Evolutionary conservation across 768 basidiomycete genomes (phyloP).

Genomic region (Agrocybe praecox): DNA sequence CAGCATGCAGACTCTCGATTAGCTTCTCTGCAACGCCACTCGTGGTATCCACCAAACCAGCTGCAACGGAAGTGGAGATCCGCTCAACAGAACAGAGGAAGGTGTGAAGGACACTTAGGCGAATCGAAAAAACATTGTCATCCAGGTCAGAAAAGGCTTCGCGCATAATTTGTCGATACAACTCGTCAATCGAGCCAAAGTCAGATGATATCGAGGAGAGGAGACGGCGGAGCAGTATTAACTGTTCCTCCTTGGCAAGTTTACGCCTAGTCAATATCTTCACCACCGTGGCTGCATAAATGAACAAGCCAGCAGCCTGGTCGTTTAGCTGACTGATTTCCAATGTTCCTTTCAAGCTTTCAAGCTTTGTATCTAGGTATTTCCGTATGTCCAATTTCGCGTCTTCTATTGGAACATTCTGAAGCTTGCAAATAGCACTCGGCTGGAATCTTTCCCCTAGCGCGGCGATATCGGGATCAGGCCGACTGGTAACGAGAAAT

Average conservation of each 20-base stretch:
- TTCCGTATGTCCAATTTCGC: constrained; percentile 4
- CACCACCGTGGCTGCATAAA: constrained; percentile 29
- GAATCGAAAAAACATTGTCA: not conserved
- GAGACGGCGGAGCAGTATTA: constrained; percentile 7
- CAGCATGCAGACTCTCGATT: constrained; percentile 4
- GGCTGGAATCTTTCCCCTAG: constrained; percentile 9
- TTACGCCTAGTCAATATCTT: constrained; percentile 10
- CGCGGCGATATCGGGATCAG: constrained; percentile 16
- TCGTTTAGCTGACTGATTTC: constrained; percentile 13
- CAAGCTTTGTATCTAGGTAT: constrained; percentile 9
- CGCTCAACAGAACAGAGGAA: constrained; percentile 8
- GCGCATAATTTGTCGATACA: no score
- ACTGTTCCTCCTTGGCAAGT: constrained; percentile 1
- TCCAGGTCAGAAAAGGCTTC: no score
- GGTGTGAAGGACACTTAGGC: constrained; percentile 14
- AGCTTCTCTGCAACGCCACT: not conserved
- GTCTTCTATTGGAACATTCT: constrained; percentile 10
- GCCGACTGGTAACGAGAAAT: constrained; percentile 25
- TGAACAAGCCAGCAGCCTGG: constrained; percentile 25
- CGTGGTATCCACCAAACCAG: not conserved
- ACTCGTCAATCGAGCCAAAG: no score
- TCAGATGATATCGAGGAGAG: not conserved
- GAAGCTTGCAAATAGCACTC: constrained; percentile 11
- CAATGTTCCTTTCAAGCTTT: not conserved
- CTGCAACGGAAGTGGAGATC: not conserved